Percentiles rank a stretch among this genome's conserved stretches.
Evolutionary conservation across 768 basidiomycete species (phyloP).

Genomic region (Suillus occidentalis): DNA sequence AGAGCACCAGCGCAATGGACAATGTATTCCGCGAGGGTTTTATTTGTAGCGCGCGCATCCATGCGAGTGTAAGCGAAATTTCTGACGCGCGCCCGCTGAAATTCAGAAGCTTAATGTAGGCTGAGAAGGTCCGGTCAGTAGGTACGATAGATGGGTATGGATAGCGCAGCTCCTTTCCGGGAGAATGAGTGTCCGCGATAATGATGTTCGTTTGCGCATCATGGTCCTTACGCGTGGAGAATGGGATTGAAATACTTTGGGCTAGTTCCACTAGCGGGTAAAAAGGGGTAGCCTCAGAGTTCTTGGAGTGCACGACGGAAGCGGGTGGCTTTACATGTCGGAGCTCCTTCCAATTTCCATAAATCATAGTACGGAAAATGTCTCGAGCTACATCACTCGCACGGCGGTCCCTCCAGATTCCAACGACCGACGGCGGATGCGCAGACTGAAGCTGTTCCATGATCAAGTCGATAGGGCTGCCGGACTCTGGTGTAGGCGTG

Average conservation of each 20-base stretch:
- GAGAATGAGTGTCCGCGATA: not conserved
- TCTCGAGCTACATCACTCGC: slow-evolving; percentile 50
- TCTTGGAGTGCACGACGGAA: slow-evolving; percentile 28
- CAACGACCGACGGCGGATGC: slow-evolving; percentile 31
- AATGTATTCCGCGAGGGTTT: slow-evolving; percentile 55
- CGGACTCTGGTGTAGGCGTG: slow-evolving; percentile 11
- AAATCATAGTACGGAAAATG: slow-evolving; percentile 55
- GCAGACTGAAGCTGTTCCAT: slow-evolving; percentile 25
- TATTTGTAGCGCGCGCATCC: slow-evolving; percentile 68
- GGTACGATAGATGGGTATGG: slow-evolving; percentile 45
- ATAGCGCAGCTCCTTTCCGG: slow-evolving; percentile 11
- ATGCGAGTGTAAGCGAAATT: slow-evolving; percentile 66
- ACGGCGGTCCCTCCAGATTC: slow-evolving; percentile 45
- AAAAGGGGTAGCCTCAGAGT: slow-evolving; percentile 18
- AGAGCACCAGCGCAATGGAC: slow-evolving; percentile 62
- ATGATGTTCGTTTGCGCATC: not conserved
- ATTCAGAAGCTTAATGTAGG: slow-evolving; percentile 64
- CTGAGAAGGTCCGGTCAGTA: slow-evolving; percentile 50
- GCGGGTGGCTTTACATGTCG: slow-evolving; percentile 38
- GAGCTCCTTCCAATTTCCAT: slow-evolving; percentile 56
- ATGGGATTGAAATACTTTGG: slow-evolving; percentile 23
- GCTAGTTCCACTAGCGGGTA: slow-evolving; percentile 30
- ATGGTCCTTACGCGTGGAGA: slow-evolving; percentile 6
- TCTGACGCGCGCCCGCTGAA: slow-evolving; percentile 48
- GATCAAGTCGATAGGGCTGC: slow-evolving; percentile 28